Evolutionary conservation across 352 stramenopile genomes (phyloP).

Genomic region (Phytopythium litorale): DNA sequence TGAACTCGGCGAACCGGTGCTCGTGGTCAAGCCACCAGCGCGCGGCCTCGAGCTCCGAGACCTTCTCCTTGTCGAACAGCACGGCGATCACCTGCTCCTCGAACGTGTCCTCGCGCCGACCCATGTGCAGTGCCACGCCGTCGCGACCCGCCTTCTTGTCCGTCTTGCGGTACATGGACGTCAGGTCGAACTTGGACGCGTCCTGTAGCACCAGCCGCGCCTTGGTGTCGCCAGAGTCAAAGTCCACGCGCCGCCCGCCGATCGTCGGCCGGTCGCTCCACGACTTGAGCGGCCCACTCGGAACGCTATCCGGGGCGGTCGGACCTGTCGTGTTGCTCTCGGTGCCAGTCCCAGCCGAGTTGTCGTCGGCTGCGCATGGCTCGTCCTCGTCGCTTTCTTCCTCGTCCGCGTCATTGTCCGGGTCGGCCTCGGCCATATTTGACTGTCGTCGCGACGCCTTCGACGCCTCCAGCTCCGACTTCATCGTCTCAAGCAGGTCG

Average conservation of each 20-base stretch:
- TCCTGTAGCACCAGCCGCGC: slow-evolving; percentile 71
- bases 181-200: slow-evolving; percentile 72
- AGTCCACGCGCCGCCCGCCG: slow-evolving; percentile 47
- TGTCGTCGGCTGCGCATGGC: not conserved
- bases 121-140: slow-evolving; percentile 71
- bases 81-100: slow-evolving; percentile 80
- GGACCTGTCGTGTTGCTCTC: slow-evolving; percentile 3
- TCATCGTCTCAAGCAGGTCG: slow-evolving; percentile 60
- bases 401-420: not conserved
- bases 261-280: slow-evolving; percentile 54
- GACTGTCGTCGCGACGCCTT: slow-evolving; percentile 17
- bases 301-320: slow-evolving; percentile 8
- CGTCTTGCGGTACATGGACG: slow-evolving; percentile 84
- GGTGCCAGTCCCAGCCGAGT: not conserved
- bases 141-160: slow-evolving; percentile 72
- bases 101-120: slow-evolving; percentile 66
- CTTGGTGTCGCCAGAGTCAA: slow-evolving; percentile 73
- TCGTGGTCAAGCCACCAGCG: slow-evolving; percentile 73
- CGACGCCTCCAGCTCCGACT: slow-evolving; percentile 58
- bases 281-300: slow-evolving; percentile 18
- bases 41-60: slow-evolving; percentile 66
- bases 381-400: slow-evolving; percentile 8
- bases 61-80: slow-evolving; percentile 84
- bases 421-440: too few relatives aligned
- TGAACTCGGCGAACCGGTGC: slow-evolving; percentile 47